Evolutionary conservation across 768 basidiomycete species (phyloP).

Genomic region (Leccinum longicurvipes): DNA sequence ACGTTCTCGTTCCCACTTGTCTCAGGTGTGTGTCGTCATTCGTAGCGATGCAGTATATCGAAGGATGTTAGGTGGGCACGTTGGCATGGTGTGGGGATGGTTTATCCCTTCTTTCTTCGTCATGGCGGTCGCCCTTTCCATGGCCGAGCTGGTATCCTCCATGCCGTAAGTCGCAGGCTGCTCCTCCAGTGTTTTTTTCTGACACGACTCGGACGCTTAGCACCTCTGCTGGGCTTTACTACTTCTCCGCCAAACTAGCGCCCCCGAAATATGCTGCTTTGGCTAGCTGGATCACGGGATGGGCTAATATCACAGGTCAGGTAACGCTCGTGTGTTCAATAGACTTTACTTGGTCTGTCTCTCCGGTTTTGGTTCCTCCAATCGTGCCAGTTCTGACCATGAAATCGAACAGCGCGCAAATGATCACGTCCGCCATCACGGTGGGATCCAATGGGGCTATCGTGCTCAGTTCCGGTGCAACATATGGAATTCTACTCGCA

Average conservation of each 20-base stretch:
- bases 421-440: conserved; percentile 70
- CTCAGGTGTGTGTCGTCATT: conserved; percentile 42
- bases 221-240: conserved; percentile 76
- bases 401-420: conserved; percentile 50
- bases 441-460: conserved; percentile 54
- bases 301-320: conserved; percentile 75
- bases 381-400: not conserved
- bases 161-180: conserved; percentile 58
- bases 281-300: conserved; percentile 57
- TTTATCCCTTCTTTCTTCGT: conserved; percentile 69
- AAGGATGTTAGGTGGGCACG: conserved; percentile 55
- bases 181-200: not conserved
- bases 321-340: conserved; percentile 70
- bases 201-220: conserved; percentile 31
- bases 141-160: conserved; percentile 69
- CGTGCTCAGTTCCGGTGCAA: conserved; percentile 54
- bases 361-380: not conserved
- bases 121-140: conserved; percentile 61
- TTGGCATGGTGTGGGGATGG: conserved; percentile 78
- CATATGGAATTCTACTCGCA: conserved; percentile 63
- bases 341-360: conserved; percentile 60
- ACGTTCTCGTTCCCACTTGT: conserved; percentile 62
- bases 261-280: conserved; percentile 58
- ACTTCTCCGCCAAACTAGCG: conserved; percentile 74
- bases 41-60: not conserved